phyloP scores from a whole-genome alignment of 129 eudicot species.

The Solidago caesia region DNA sequence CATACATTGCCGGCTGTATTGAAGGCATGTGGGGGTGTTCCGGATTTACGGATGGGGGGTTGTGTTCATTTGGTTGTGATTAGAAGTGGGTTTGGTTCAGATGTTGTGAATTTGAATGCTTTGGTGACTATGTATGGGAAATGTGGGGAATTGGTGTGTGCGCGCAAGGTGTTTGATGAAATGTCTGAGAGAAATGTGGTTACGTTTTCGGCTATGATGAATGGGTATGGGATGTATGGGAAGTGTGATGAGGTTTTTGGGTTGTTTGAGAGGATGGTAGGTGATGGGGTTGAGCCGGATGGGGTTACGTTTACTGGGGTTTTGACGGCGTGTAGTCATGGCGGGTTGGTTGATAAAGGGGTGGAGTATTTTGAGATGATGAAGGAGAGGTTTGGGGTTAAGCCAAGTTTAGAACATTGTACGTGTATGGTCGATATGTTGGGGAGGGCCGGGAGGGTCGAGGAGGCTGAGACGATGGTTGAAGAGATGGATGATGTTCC shows the following conservation, averaged over 20 bases:
- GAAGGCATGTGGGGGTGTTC: constrained; percentile 43
- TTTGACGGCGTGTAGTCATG: constrained; percentile 43
- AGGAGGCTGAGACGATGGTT: constrained; percentile 34
- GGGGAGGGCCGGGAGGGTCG: constrained; percentile 55
- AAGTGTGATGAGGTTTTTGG: constrained; percentile 32
- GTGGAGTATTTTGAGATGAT: constrained; percentile 47
- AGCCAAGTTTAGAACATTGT: constrained; percentile 48
- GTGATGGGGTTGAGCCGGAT: constrained; percentile 32
- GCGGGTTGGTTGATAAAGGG: constrained; percentile 54
- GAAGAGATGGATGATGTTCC: constrained; percentile 41
- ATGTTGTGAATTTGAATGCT: constrained; percentile 30
- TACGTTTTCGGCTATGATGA: constrained; percentile 54
- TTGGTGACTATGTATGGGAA: constrained; percentile 31
- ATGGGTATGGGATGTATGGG: constrained; percentile 38
- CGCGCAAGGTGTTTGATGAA: constrained; percentile 42
- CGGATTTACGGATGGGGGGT: constrained; percentile 38
- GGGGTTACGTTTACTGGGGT: constrained; percentile 29
- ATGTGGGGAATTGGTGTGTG: constrained; percentile 29
- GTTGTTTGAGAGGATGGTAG: constrained; percentile 34
- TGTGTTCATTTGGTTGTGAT: constrained; percentile 32
- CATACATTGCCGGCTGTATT: constrained; percentile 50
- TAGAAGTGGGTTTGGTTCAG: constrained; percentile 44
- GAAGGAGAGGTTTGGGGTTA: constrained; percentile 36
- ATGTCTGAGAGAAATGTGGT: constrained; percentile 52
- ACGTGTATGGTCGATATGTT: constrained; percentile 71